phyloP scores from a whole-genome alignment of 176 grass and related monocot species.

The Oryza longistaminata region DNA sequence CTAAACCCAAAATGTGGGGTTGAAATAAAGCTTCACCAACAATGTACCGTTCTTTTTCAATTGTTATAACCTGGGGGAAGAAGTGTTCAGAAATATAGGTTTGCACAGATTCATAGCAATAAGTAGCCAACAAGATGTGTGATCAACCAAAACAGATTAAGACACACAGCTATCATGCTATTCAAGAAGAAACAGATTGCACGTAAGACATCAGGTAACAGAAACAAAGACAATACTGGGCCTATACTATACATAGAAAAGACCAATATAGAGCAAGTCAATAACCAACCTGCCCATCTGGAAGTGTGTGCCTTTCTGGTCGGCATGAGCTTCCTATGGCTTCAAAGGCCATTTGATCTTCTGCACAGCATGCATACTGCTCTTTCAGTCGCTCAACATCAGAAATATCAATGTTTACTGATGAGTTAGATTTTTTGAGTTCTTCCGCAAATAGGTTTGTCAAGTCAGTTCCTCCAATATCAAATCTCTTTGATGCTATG shows the following conservation, averaged over 20 bases:
- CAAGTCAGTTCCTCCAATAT: slow-evolving; percentile 90
- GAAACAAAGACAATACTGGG: not conserved
- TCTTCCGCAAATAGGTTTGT: slow-evolving; percentile 84
- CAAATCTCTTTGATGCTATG: slow-evolving; percentile 85
- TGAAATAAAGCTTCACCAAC: slow-evolving; percentile 98
- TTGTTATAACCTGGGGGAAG: slow-evolving; percentile 72
- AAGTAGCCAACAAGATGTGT: not conserved
- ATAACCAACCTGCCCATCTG: slow-evolving; percentile 92
- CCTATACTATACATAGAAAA: not conserved
- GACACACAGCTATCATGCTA: not conserved
- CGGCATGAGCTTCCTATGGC: slow-evolving; percentile 60
- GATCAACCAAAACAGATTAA: slow-evolving; percentile 1
- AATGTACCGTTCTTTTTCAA: slow-evolving; percentile 75
- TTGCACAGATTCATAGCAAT: not conserved
- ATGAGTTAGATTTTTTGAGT: slow-evolving; percentile 82
- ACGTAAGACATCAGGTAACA: slow-evolving; percentile 10
- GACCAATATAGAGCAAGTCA: not conserved
- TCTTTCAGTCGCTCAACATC: slow-evolving; percentile 91
- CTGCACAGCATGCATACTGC: slow-evolving; percentile 75
- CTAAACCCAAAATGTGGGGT: slow-evolving; percentile 80
- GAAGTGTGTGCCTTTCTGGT: slow-evolving; percentile 82
- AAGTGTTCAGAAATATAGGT: slow-evolving; percentile 18
- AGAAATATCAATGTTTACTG: slow-evolving; percentile 75
- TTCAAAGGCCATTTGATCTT: slow-evolving; percentile 73
- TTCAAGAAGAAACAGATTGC: slow-evolving; percentile 15